These are phyloP conservation scores for Gamsiella multidivaricata DNA, from an alignment of 192 early-diverging fungal species.

Conservation along the genomic window DNA sequence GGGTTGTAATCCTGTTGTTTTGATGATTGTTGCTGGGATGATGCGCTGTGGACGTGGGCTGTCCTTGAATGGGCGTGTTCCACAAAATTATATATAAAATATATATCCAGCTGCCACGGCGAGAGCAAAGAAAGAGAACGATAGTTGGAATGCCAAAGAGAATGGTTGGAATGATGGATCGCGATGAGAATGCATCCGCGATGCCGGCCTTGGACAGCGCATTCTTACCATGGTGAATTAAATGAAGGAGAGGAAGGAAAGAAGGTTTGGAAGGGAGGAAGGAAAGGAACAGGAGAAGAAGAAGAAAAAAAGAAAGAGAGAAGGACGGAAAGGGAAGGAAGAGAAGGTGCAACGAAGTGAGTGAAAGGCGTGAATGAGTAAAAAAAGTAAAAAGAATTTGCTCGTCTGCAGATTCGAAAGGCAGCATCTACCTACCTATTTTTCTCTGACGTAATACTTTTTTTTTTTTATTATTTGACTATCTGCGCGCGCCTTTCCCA, in stretches of 20 bases:
- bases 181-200: not conserved
- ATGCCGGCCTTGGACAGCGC: not conserved
- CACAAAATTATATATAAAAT: not conserved
- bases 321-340: not conserved
- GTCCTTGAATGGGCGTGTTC: not conserved
- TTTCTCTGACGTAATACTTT: conserved; percentile 6
- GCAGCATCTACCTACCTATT: conserved; percentile 6
- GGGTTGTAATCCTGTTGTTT: not conserved
- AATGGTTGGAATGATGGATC: not conserved
- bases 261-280: not conserved
- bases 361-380: not conserved
- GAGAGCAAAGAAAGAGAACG: not conserved
- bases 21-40: not conserved
- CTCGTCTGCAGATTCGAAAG: conserved; percentile 31
- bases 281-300: not conserved
- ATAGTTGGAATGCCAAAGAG: not conserved
- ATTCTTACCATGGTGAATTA: conserved; percentile 39
- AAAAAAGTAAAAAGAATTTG: conserved; percentile 12
- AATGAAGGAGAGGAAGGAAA: not conserved
- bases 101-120: too few species aligned
- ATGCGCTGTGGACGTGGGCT: not conserved
- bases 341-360: not conserved
- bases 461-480: conserved; percentile 3
- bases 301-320: conserved; percentile 5
- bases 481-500: too few species aligned